These are phyloP conservation scores for Amanita rimosa DNA, from an alignment of 768 basidiomycete species.

Conservation along the genomic window DNA sequence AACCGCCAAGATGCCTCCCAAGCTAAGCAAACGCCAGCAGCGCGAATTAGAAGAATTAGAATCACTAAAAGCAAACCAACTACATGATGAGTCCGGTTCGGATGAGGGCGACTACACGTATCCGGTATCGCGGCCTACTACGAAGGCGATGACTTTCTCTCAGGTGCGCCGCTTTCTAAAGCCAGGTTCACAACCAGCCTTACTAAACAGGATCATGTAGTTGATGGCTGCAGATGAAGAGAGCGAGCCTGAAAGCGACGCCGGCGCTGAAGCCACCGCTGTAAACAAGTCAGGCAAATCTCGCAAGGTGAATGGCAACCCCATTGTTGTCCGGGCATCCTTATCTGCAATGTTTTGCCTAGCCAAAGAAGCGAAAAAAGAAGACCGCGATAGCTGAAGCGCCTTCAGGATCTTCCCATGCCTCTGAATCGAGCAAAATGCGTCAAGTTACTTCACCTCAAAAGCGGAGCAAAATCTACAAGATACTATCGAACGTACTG, in stretches of 20 bases:
- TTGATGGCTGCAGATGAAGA: not conserved
- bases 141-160: constrained; percentile 7
- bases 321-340: not conserved
- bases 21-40: constrained; percentile 79
- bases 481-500: constrained; percentile 68
- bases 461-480: constrained; percentile 42
- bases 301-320: constrained; percentile 20
- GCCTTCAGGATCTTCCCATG: constrained; percentile 1
- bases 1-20: constrained; percentile 59
- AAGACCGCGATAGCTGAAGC: constrained; percentile 11
- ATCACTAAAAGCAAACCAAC: constrained; percentile 26
- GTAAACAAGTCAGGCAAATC: constrained; percentile 22
- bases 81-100: constrained; percentile 14
- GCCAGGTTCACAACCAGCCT: no score
- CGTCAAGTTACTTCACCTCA: not conserved
- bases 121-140: not conserved
- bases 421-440: not conserved
- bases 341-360: not conserved
- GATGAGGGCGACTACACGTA: constrained; percentile 14
- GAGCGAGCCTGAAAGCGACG: constrained; percentile 9
- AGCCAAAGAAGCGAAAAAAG: constrained; percentile 35
- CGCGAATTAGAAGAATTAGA: constrained; percentile 75
- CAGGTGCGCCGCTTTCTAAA: not conserved
- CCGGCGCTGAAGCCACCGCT: constrained; percentile 15
- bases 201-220: not conserved